Conservation (phyloP, 2,329 filamentous ascomycete genomes). For the Dryadomyces quercivorus region DNA sequence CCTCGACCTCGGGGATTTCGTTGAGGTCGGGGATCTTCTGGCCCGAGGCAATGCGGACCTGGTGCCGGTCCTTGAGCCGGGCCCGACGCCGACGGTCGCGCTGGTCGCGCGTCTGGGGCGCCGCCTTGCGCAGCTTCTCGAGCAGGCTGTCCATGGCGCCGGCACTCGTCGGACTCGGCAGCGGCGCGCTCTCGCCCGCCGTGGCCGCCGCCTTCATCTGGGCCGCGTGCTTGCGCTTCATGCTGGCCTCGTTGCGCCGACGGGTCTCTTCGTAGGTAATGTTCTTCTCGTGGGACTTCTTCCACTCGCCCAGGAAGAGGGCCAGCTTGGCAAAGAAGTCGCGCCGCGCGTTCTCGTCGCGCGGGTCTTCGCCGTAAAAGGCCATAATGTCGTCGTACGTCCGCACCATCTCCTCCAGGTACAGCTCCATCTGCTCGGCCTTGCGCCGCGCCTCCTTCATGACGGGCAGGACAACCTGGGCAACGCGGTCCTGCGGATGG, state of each 20-base stretch:
- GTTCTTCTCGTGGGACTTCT: conserved; percentile 93
- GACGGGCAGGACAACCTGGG: conserved; percentile 75
- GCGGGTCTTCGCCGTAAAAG: conserved; percentile 89
- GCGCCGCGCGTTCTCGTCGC: conserved; percentile 81
- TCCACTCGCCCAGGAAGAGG: conserved; percentile 84
- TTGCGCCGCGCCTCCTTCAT: conserved; percentile 98
- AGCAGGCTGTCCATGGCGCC: conserved; percentile 94
- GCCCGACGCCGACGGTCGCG: conserved; percentile 79
- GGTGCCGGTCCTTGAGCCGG: conserved; percentile 78
- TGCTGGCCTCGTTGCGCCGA: conserved; percentile 76
- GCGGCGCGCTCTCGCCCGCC: conserved; percentile 27
- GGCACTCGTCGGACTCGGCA: conserved; percentile 57
- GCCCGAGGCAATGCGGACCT: conserved; percentile 79
- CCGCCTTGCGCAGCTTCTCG: conserved; percentile 87
- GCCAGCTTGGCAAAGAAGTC: conserved; percentile 95
- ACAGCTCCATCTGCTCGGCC: conserved; percentile 88
- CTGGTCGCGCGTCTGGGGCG: conserved; percentile 79
- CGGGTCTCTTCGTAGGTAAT: conserved; percentile 66
- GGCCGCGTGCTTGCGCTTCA: conserved; percentile 78
- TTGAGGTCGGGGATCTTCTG: conserved; percentile 70
- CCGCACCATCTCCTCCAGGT: conserved; percentile 83
- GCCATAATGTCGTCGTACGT: conserved; percentile 92
- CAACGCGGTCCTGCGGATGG: conserved; percentile 91
- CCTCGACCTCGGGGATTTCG: conserved; percentile 47
- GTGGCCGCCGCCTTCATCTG: conserved; percentile 44